A percentile compares a stretch with the other conserved stretches of the same genome.
These are phyloP conservation scores for Aspergillus proliferans DNA, from an alignment of 2,329 filamentous ascomycete species.

Conservation along the genomic window DNA sequence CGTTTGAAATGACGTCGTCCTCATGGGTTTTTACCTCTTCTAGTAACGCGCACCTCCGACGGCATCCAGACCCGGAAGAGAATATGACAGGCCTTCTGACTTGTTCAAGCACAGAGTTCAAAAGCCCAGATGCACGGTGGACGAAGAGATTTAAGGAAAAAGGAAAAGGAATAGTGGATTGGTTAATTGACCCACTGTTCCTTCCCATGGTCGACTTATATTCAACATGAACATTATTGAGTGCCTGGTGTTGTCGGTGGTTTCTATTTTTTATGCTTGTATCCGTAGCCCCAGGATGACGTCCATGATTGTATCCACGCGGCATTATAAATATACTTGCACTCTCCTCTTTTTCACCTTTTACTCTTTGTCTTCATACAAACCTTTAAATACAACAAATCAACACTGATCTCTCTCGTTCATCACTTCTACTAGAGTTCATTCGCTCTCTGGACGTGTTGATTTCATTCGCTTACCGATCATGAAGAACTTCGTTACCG, in stretches of 20 bases:
- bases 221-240: constrained; percentile 3
- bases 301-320: constrained; percentile 9
- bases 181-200: constrained; percentile 2
- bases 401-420: neutral
- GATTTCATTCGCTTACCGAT: constrained; percentile 7
- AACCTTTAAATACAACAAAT: neutral
- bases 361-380: neutral
- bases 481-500: constrained; percentile 36
- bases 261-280: constrained; percentile 12
- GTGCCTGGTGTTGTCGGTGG: neutral
- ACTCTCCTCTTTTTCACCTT: neutral
- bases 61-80: too few species aligned
- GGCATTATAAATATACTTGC: constrained; percentile 17
- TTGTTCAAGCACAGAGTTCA: too few species aligned
- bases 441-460: constrained; percentile 8
- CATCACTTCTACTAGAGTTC: neutral
- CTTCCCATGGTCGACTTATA: constrained; percentile 11
- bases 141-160: neutral
- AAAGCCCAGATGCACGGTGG: too few species aligned
- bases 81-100: too few species aligned
- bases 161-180: neutral
- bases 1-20: too few species aligned
- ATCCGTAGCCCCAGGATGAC: constrained; percentile 5
- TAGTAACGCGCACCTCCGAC: too few species aligned
- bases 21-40: too few species aligned